Conservation (phyloP, 139 green algal genomes). For the Ettlia oleoabundans region DNA sequence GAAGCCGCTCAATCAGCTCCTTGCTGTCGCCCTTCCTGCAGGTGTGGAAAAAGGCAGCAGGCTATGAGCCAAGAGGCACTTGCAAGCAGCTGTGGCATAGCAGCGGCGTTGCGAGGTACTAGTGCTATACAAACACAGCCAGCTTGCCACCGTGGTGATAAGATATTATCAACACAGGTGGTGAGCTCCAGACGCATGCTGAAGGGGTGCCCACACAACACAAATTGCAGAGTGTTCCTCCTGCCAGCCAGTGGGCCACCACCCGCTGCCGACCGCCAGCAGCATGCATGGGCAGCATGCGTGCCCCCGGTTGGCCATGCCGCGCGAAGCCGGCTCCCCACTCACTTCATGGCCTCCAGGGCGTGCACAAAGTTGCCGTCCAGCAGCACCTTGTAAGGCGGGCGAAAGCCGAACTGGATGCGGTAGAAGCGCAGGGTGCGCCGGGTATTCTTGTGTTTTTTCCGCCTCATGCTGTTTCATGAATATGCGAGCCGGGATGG, state of each 20-base stretch:
- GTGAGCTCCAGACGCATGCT: too few relatives aligned
- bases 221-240: too few relatives aligned
- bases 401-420: slow-evolving; percentile 69
- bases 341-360: slow-evolving; percentile 65
- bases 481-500: too few relatives aligned
- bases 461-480: slow-evolving; percentile 71
- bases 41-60: not conserved
- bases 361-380: slow-evolving; percentile 86
- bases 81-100: too few relatives aligned
- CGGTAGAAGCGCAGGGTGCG: slow-evolving; percentile 71
- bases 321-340: not conserved
- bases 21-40: slow-evolving; percentile 48
- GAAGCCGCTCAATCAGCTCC: slow-evolving; percentile 61
- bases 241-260: not conserved
- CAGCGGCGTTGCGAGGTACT: too few relatives aligned
- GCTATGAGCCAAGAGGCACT: too few relatives aligned
- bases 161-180: too few relatives aligned
- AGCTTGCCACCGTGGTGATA: too few relatives aligned
- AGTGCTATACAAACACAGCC: too few relatives aligned
- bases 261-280: not conserved
- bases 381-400: slow-evolving; percentile 81
- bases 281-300: not conserved
- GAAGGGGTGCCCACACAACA: too few relatives aligned
- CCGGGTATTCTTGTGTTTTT: slow-evolving; percentile 79
- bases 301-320: not conserved